These are phyloP conservation scores for Venturia aucupariae DNA, from an alignment of 2,329 filamentous ascomycete species.

Conservation along the genomic window DNA sequence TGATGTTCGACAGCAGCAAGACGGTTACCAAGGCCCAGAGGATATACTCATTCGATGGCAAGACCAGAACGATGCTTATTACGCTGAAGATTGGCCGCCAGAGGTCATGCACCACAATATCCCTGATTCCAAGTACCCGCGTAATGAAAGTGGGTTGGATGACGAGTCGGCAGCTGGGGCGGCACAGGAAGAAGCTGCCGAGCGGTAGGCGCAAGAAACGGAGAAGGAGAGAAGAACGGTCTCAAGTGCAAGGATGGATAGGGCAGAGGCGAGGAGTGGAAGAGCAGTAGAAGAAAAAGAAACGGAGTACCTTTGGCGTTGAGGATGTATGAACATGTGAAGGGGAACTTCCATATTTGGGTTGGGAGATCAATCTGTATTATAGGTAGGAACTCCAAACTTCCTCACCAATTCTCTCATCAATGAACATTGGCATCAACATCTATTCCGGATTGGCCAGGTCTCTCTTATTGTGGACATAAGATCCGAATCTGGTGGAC, in stretches of 20 bases:
- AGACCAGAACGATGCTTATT: conserved; percentile 26
- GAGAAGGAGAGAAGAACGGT: not conserved
- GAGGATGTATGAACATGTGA: not conserved
- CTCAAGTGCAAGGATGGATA: not conserved
- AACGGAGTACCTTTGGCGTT: not conserved
- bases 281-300: not conserved
- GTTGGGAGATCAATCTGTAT: not conserved
- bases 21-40: conserved; percentile 18
- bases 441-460: too few species aligned
- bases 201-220: not conserved
- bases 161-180: conserved; percentile 13
- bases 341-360: not conserved
- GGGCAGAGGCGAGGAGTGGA: not conserved
- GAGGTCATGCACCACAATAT: conserved; percentile 16
- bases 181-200: not conserved
- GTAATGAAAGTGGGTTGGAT: conserved; percentile 12
- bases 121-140: not conserved
- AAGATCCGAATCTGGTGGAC: too few species aligned
- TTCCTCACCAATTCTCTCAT: not conserved
- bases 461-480: too few species aligned
- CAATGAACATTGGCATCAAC: too few species aligned
- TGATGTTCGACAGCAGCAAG: not conserved
- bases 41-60: conserved; percentile 26
- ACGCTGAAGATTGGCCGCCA: conserved; percentile 18
- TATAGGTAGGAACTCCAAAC: not conserved